Evolutionary conservation across 768 basidiomycete genomes (phyloP), one percentile per base, ranked within the genome.

Genomic region (Leccinum fibrillosum): DNA sequence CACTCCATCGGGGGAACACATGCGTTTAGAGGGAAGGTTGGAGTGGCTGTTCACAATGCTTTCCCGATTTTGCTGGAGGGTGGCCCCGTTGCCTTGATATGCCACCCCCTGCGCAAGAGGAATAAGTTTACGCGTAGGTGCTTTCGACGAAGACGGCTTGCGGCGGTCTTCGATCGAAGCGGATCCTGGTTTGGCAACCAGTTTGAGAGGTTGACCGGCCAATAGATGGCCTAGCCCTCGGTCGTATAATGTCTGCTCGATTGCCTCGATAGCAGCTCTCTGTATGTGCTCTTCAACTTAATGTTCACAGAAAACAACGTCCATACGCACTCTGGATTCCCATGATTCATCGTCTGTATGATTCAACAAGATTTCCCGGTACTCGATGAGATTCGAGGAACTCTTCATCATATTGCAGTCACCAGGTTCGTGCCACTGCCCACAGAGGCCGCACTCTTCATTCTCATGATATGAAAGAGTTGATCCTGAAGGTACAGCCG

Each of bases 371-470:
- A 90, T 85, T 49, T 80, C 77, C 47, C 90, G 82, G 65, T 84
- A 91, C 63, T 89, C 84, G 12, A 82, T 80, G 21, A 92, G 76
- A 67, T 90, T 83, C 56, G 83, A 79, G 17, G 88, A 83, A 52
- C 74, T 77, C 23, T 85, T 79, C 7, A 82, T 83, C 90, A 92
- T 89, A 23, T 66, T 67, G 66, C 90, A 92, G 10, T 64, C 62
- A 28, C 78, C 78, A 49, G 72, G 71, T 15, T 75, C 80, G 64
- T 90, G 88, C 10, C 57, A 62, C 17, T 59, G 63, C 37, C 81
- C 82, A 69, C 90, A 93, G 19, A 93, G 74, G 10, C 86, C 83
- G 67, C 90, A 92, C 19, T 56, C 35, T 48, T 56, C 61, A 48
- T 57, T 25, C 45, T 62, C 62, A n/a, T 25, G 32, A 50, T 52